Conservation (phyloP, 2,329 filamentous ascomycete species). For the Xylaria sp. region DNA sequence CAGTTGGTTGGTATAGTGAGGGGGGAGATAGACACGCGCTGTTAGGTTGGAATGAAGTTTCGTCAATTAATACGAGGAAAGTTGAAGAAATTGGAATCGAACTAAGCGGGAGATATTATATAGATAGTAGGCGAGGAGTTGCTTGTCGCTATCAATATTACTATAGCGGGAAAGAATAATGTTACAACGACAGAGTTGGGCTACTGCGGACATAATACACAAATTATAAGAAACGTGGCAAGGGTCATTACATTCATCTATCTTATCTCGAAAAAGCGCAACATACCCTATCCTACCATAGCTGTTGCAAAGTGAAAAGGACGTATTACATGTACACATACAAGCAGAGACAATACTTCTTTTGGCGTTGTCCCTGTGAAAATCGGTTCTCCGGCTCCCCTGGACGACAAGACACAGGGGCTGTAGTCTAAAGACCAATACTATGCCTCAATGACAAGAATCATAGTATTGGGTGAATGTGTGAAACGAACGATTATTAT, state of each 20-base stretch:
- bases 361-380: background rate
- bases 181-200: background rate
- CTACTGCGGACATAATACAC: background rate
- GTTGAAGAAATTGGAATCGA: background rate
- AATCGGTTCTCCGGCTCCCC: conserved; percentile 2
- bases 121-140: background rate
- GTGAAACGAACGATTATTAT: conserved; percentile 35
- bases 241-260: conserved; percentile 36
- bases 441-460: conserved; percentile 15
- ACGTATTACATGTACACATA: conserved; percentile 33
- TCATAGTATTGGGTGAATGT: conserved; percentile 9
- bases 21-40: background rate
- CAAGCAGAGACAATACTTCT: conserved; percentile 17
- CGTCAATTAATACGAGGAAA: background rate
- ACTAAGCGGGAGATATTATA: background rate
- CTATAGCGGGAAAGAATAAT: background rate
- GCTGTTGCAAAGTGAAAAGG: conserved; percentile 6
- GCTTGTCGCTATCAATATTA: background rate
- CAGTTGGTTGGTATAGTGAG: background rate
- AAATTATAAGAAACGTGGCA: conserved; percentile 11
- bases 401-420: conserved; percentile 10
- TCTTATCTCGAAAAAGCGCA: conserved; percentile 27
- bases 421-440: conserved; percentile 8
- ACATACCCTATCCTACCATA: conserved; percentile 26
- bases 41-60: background rate